Base-by-base conservation (phyloP, 495 filamentous ascomycete species). In the Corynascus novoguineensis region DNA sequence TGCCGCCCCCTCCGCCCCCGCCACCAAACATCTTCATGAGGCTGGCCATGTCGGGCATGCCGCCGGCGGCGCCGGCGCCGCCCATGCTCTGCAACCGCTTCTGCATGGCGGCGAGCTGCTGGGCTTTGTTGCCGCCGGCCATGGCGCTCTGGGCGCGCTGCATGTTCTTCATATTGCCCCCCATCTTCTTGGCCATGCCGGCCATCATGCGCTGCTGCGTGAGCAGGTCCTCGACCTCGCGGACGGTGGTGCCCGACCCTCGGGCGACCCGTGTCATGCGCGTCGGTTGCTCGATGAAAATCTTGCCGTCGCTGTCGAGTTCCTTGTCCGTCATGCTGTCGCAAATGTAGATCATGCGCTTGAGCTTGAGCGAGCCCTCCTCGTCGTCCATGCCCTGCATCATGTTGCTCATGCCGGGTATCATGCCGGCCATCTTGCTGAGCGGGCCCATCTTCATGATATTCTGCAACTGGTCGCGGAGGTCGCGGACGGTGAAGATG, bases 401-500 rank as follows among this genome's bases (percentile, higher is more conserved):
- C 78, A 97, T 86, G 63, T 89, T 87, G 47, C 85, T 86, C 59
- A 97, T 83, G 29, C 93, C 95, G 0, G 93, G 93, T 51, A 99
- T 97, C 93, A 99, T 99, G 64, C 92, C 91, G 0, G 95, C 95
- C 80, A 99, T 92, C 73, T 99, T 99, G 34, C 86, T 90, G 12
- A 99, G 73, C 1, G 93, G 93, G 0, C 93, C 93, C 93, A 99
- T 97, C 74, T 99, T 99, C 92, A 97, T 97, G 69, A 99, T 96
- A 55, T 96, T 97, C 37, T 85, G 84, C 28, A 99, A 82, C 71
- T 99, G 95, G 65, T 97, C 93, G 28, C 95, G 83, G 59, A 99
- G 81, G 70, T 99, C 93, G 48, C 93, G 86, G 46, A 99, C 73
- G 0, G 95, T 96, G 75, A 97, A 99, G 59, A 96, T 90, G 47